These are phyloP conservation scores for Lolium rigidum DNA, from an alignment of 176 grass and related monocot species.

Conservation along the genomic window DNA sequence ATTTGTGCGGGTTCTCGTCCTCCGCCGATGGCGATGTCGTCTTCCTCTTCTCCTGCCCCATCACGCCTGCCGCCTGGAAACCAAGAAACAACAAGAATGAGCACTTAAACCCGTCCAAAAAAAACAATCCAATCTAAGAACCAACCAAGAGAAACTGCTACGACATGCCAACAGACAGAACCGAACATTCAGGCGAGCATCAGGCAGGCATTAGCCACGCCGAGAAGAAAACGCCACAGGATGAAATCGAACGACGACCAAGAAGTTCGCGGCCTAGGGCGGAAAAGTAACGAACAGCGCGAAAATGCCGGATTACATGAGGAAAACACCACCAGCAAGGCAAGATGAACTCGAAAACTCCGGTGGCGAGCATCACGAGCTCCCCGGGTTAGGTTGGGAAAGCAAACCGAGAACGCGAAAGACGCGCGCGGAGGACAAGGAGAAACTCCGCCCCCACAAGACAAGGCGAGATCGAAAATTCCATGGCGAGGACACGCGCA, in stretches of 20 bases:
- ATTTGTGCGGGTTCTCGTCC: slow-evolving; percentile 31
- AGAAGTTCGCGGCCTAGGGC: not conserved
- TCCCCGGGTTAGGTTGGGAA: not conserved
- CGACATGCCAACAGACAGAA: not conserved
- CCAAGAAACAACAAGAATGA: slow-evolving; percentile 7
- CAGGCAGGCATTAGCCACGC: slow-evolving; percentile 14
- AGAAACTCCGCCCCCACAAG: not conserved
- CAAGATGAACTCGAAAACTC: not conserved
- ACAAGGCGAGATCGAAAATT: not conserved
- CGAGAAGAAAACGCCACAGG: not conserved
- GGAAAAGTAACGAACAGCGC: not conserved
- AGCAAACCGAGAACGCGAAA: not conserved
- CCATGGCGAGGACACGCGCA: not conserved
- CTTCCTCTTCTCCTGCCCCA: slow-evolving; percentile 32
- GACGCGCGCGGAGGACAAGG: not conserved
- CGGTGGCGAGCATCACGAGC: not conserved
- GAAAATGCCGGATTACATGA: not conserved
- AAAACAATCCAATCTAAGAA: not conserved
- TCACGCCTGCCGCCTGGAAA: slow-evolving; percentile 42
- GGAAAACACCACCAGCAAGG: not conserved
- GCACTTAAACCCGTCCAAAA: not conserved
- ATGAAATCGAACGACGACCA: not conserved
- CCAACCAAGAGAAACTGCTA: no score
- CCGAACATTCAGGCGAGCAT: not conserved
- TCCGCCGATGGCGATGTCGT: not conserved